A percentile compares a stretch with the other conserved stretches of the same genome.
These are phyloP conservation scores for Dendrobium officinale DNA, from an alignment of 106 monocot genomes.

Conservation along the genomic window DNA sequence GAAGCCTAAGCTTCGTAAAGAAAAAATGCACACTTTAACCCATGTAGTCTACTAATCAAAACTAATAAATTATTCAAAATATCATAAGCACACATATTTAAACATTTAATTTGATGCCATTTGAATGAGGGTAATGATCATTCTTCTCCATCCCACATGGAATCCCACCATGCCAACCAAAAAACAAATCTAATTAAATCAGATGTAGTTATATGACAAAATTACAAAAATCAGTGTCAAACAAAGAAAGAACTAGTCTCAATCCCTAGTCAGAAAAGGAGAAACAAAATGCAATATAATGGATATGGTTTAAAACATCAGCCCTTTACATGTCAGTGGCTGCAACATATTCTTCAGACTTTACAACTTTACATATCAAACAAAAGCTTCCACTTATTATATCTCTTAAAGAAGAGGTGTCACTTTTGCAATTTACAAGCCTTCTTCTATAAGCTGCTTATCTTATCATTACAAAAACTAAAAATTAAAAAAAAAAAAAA, in stretches of 20 bases:
- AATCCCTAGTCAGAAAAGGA: background rate
- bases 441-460: background rate
- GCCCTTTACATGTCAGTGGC: slow-evolving; percentile 4
- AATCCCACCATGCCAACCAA: background rate
- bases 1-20: too few relatives aligned
- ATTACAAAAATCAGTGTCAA: background rate
- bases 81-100: background rate
- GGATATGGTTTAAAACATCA: background rate
- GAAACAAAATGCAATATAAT: background rate
- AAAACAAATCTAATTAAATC: background rate
- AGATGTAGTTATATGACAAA: background rate
- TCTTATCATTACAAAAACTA: background rate
- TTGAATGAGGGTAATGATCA: background rate
- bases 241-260: background rate
- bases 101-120: background rate
- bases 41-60: background rate
- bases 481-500: background rate
- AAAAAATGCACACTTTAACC: background rate
- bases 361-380: slow-evolving; percentile 7
- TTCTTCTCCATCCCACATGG: background rate
- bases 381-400: slow-evolving; percentile 4
- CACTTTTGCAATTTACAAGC: background rate
- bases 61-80: background rate
- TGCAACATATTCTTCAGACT: background rate
- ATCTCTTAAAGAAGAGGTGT: background rate